A percentile compares a stretch with the other conserved stretches of the same genome.
Evolutionary conservation across 768 basidiomycete genomes (phyloP).

Genomic region (Macrolepiota dolichaula): DNA sequence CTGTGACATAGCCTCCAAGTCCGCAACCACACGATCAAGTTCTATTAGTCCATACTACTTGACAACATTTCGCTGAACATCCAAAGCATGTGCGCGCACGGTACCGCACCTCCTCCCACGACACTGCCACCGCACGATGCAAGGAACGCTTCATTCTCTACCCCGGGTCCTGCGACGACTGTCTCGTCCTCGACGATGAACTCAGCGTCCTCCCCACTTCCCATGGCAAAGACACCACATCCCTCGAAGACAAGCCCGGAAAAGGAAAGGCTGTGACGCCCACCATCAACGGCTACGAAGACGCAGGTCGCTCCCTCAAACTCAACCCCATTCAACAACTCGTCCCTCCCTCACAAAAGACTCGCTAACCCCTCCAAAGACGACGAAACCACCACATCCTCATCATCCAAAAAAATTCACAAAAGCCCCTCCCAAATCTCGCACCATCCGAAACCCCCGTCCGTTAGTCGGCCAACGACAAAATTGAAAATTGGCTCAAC

Average conservation of each 20-base stretch:
- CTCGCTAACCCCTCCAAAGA: constrained; percentile 29
- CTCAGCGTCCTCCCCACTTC: constrained; percentile 96
- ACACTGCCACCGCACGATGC: constrained; percentile 88
- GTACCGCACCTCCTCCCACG: constrained; percentile 90
- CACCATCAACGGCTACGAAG: constrained; percentile 99
- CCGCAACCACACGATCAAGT: too few relatives aligned
- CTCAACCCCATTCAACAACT: constrained; percentile 95
- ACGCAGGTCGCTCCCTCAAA: constrained; percentile 96
- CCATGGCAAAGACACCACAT: constrained; percentile 86
- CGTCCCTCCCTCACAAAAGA: constrained; percentile 76
- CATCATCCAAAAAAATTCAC: constrained; percentile 50
- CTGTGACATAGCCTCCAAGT: too few relatives aligned
- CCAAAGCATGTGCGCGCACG: constrained; percentile 98
- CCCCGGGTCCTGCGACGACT: constrained; percentile 88
- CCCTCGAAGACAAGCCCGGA: constrained; percentile 44
- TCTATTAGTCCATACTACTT: too few relatives aligned
- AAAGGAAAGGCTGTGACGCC: constrained; percentile 66
- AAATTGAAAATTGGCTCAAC: constrained; percentile 95
- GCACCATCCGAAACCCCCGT: constrained; percentile 87
- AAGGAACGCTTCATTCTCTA: constrained; percentile 99
- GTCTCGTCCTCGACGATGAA: constrained; percentile 95
- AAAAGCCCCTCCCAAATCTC: constrained; percentile 63
- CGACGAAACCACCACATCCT: constrained; percentile 33
- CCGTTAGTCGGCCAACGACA: constrained; percentile 83
- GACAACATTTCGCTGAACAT: too few relatives aligned